Conservation (phyloP, 768 basidiomycete genomes). For the Amanita thiersii region DNA sequence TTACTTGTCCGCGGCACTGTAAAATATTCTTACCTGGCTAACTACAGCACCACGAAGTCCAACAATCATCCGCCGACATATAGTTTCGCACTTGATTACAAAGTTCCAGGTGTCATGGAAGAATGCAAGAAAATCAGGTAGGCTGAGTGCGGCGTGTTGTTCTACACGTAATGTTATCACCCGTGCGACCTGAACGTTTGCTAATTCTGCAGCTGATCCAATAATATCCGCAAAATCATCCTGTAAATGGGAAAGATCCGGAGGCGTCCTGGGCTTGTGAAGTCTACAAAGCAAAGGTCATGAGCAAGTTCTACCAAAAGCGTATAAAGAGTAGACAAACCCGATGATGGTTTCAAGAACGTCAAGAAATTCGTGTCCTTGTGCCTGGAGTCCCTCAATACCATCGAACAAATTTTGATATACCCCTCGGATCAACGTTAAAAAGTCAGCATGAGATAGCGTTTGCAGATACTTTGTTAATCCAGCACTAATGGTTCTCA, state of each 20-base stretch:
- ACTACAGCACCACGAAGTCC: slow-evolving; percentile 82
- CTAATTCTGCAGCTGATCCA: slow-evolving; percentile 74
- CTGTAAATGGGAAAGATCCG: slow-evolving; percentile 36
- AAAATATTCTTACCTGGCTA: slow-evolving; percentile 49
- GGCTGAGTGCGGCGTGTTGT: slow-evolving; percentile 63
- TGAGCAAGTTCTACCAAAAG: not conserved
- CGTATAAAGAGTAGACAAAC: slow-evolving; percentile 13
- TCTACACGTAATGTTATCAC: slow-evolving; percentile 72
- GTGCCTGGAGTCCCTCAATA: slow-evolving; percentile 59
- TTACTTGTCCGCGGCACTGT: slow-evolving; percentile 3
- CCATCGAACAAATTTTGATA: slow-evolving; percentile 56
- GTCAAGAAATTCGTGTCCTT: slow-evolving; percentile 49
- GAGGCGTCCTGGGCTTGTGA: slow-evolving; percentile 24
- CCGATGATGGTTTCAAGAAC: slow-evolving; percentile 39
- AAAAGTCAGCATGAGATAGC: slow-evolving; percentile 65
- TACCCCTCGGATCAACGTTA: slow-evolving; percentile 49
- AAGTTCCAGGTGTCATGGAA: slow-evolving; percentile 88
- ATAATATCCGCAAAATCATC: slow-evolving; percentile 74
- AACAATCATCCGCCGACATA: slow-evolving; percentile 89
- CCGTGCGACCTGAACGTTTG: slow-evolving; percentile 76
- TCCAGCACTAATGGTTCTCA: slow-evolving; percentile 23
- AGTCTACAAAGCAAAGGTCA: not conserved
- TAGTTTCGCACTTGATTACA: slow-evolving; percentile 78
- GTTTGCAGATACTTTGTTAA: slow-evolving; percentile 51
- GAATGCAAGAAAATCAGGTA: slow-evolving; percentile 70